Evolutionary conservation across 2,329 filamentous ascomycete species (phyloP).

Genomic region (Davidsoniella eucalypti): DNA sequence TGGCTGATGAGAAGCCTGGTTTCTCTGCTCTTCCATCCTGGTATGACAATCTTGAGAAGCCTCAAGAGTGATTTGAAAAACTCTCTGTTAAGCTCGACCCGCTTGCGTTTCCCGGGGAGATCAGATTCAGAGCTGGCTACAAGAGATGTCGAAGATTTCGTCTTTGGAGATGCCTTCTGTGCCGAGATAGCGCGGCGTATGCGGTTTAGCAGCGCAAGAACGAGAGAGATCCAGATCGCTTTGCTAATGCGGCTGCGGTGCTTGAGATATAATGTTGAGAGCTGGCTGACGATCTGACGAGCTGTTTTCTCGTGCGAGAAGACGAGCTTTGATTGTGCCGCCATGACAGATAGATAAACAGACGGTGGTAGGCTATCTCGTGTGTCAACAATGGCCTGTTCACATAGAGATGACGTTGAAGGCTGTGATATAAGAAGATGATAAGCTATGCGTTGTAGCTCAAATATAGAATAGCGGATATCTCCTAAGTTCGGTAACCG

Average conservation of each 20-base stretch:
- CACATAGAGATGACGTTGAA: too few species aligned
- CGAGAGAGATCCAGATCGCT: constrained; percentile 66
- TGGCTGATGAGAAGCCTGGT: constrained; percentile 73
- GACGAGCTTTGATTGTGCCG: constrained; percentile 54
- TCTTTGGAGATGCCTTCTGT: constrained; percentile 43
- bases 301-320: constrained; percentile 41
- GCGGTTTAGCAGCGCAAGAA: constrained; percentile 67
- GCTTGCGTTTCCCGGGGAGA: constrained; percentile 40
- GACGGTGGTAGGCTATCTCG: too few species aligned
- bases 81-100: constrained; percentile 83
- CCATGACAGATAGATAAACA: constrained; percentile 33
- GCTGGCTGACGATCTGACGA: constrained; percentile 45
- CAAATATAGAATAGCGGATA: too few species aligned
- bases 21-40: constrained; percentile 80
- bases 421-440: too few species aligned
- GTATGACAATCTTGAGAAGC: constrained; percentile 73
- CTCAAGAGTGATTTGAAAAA: constrained; percentile 58
- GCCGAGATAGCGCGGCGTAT: constrained; percentile 83
- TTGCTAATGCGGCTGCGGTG: constrained; percentile 73
- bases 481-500: too few species aligned
- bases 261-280: constrained; percentile 57
- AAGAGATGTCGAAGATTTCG: constrained; percentile 14
- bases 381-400: too few species aligned
- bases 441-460: too few species aligned
- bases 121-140: background rate